These are phyloP conservation scores for Zopfia rhizophila DNA, from an alignment of 2,329 filamentous ascomycete genomes.

Conservation along the genomic window DNA sequence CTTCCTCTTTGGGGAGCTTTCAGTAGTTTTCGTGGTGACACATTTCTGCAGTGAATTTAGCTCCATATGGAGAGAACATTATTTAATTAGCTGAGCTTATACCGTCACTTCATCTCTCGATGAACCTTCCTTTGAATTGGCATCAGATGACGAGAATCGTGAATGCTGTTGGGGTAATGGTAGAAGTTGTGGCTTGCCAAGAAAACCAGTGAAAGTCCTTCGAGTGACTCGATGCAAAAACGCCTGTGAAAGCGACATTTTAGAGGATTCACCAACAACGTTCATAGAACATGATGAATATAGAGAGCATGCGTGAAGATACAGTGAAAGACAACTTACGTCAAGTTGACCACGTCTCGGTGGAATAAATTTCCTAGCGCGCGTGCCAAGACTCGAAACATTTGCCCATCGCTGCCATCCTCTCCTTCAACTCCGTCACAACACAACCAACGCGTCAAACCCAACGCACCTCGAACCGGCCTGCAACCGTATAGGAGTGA, in stretches of 20 bases:
- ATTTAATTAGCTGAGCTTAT: conserved; percentile 20
- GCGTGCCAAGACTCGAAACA: no score
- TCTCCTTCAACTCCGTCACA: no score
- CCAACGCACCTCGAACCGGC: neutral
- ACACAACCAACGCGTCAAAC: no score
- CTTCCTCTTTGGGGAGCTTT: conserved; percentile 35
- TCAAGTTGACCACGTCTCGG: no score
- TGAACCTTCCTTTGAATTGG: neutral
- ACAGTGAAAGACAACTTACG: conserved; percentile 11
- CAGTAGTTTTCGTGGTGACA: no score
- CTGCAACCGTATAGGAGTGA: no score
- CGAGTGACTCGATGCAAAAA: neutral
- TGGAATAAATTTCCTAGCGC: no score
- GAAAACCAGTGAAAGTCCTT: neutral
- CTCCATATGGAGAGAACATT: neutral
- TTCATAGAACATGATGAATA: neutral
- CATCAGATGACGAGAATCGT: conserved; percentile 15
- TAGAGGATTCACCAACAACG: neutral
- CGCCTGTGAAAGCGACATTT: conserved; percentile 1
- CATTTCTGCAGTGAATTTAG: no score
- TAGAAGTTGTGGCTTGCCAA: no score
- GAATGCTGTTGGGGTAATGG: neutral
- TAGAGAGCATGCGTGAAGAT: conserved; percentile 1
- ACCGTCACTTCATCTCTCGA: conserved; percentile 14
- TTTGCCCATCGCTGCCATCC: no score